These are phyloP conservation scores for Kalaharituber pfeilii DNA, from an alignment of 2,329 filamentous ascomycete genomes.

Conservation along the genomic window DNA sequence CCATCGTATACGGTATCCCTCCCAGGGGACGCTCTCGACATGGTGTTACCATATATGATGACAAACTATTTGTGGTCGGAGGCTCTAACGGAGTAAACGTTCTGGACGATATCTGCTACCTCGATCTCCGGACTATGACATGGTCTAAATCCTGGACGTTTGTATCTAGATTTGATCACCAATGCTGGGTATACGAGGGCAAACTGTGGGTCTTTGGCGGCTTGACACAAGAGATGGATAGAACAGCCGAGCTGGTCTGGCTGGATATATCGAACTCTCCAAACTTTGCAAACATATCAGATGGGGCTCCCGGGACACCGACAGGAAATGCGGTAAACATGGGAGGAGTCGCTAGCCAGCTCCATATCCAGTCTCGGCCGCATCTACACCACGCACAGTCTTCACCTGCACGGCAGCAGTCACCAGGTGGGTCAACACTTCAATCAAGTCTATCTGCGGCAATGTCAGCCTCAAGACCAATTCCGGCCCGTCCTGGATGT, in stretches of 20 bases:
- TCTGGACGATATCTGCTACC: conserved; percentile 86
- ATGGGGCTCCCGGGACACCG: conserved; percentile 6
- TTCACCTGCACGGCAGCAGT: conserved; percentile 47
- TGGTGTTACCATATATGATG: conserved; percentile 83
- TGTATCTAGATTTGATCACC: conserved; percentile 85
- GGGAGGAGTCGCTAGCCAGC: conserved; percentile 8
- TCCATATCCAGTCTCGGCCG: conserved; percentile 2
- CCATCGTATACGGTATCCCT: conserved; percentile 63
- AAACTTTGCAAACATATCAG: conserved; percentile 10
- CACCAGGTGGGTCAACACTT: conserved; percentile 38
- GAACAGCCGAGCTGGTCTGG: conserved; percentile 93
- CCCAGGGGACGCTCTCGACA: conserved; percentile 84
- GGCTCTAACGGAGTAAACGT: conserved; percentile 66
- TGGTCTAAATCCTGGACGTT: conserved; percentile 97
- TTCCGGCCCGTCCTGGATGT: conserved; percentile 43
- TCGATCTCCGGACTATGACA: conserved; percentile 92
- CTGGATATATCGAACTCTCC: conserved; percentile 56
- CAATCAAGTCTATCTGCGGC: conserved; percentile 43
- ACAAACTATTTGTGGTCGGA: conserved; percentile 88
- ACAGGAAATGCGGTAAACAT: conserved; percentile 9
- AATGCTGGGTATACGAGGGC: conserved; percentile 74
- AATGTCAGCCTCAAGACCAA: conserved; percentile 37
- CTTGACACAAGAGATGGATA: conserved; percentile 89
- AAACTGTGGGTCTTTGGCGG: conserved; percentile 96
- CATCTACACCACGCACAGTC: conserved; percentile 23